These are phyloP conservation scores for Ophiostoma sp. DNA, from an alignment of 2,329 filamentous ascomycete species.

Conservation along the genomic window DNA sequence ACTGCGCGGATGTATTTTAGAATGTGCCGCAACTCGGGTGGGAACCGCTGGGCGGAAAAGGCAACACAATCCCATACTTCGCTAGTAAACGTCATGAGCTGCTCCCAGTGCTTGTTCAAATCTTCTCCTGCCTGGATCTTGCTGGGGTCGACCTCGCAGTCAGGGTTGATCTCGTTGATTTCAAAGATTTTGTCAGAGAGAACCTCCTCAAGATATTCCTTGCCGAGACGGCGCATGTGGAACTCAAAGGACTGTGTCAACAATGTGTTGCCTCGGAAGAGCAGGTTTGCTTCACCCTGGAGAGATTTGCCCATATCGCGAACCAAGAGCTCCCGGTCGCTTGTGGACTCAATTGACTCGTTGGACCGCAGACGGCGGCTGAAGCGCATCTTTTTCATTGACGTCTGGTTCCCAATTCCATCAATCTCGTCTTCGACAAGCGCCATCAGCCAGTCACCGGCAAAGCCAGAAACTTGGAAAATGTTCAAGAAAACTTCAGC, in stretches of 20 bases:
- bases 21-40: slow-evolving; percentile 74
- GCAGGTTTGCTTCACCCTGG: slow-evolving; percentile 82
- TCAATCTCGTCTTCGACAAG: slow-evolving; percentile 97
- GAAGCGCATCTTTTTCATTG: slow-evolving; percentile 68
- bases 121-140: slow-evolving; percentile 63
- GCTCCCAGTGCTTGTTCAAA: slow-evolving; percentile 75
- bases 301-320: slow-evolving; percentile 74
- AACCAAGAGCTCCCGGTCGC: slow-evolving; percentile 65
- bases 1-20: slow-evolving; percentile 89
- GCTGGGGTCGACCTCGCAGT: slow-evolving; percentile 93
- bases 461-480: slow-evolving; percentile 83
- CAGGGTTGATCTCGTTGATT: slow-evolving; percentile 83
- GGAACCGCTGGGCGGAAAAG: slow-evolving; percentile 67
- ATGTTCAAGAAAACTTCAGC: slow-evolving; percentile 88
- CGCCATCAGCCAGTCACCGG: slow-evolving; percentile 84
- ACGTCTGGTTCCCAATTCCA: slow-evolving; percentile 75
- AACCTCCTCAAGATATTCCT: slow-evolving; percentile 85
- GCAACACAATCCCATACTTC: slow-evolving; percentile 82
- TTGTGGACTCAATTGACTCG: slow-evolving; percentile 58
- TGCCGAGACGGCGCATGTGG: slow-evolving; percentile 90
- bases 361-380: slow-evolving; percentile 65
- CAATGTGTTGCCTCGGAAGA: slow-evolving; percentile 92
- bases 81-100: slow-evolving; percentile 69
- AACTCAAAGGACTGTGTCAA: slow-evolving; percentile 90
- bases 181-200: slow-evolving; percentile 79